phyloP scores from a whole-genome alignment of 2,329 filamentous ascomycete genomes.

The Colletotrichum tropicicola region DNA sequence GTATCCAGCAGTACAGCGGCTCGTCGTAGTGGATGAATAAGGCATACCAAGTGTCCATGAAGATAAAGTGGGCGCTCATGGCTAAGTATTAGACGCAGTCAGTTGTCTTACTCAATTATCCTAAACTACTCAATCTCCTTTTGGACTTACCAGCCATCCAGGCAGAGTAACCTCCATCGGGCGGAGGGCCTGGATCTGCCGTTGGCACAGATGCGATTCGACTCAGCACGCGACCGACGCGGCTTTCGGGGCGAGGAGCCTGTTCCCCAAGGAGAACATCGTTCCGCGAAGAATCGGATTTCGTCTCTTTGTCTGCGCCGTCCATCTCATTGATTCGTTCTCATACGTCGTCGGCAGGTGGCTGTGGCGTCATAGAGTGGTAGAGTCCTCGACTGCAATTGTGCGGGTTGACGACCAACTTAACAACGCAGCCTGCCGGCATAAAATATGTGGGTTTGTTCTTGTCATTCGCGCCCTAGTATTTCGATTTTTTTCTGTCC shows the following conservation, averaged over 20 bases:
- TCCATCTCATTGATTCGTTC: neutral
- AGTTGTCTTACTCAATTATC: too few relatives aligned
- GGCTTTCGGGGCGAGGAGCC: neutral
- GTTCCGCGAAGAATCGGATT: slow-evolving; percentile 17
- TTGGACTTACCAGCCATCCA: slow-evolving; percentile 24
- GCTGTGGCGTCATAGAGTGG: neutral
- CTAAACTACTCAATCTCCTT: neutral
- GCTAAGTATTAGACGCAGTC: neutral
- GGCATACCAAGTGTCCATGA: slow-evolving; percentile 28
- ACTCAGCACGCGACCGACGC: slow-evolving; percentile 21
- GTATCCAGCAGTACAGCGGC: too few relatives aligned
- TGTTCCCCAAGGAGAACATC: neutral
- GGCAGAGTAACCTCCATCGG: slow-evolving; percentile 20
- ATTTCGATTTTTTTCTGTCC: neutral
- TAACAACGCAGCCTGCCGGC: neutral
- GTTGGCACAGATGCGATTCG: slow-evolving; percentile 18
- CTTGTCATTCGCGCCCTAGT: neutral
- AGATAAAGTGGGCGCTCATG: slow-evolving; percentile 19
- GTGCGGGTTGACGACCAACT: neutral
- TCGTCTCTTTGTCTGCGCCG: slow-evolving; percentile 15
- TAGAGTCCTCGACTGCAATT: neutral
- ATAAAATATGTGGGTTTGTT: neutral
- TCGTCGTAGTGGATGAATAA: too few relatives aligned
- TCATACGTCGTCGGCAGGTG: neutral
- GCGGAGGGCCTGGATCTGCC: slow-evolving; percentile 13